Conservation (phyloP, 805 yeast species). For the Wickerhamomyces sydowiorum region DNA sequence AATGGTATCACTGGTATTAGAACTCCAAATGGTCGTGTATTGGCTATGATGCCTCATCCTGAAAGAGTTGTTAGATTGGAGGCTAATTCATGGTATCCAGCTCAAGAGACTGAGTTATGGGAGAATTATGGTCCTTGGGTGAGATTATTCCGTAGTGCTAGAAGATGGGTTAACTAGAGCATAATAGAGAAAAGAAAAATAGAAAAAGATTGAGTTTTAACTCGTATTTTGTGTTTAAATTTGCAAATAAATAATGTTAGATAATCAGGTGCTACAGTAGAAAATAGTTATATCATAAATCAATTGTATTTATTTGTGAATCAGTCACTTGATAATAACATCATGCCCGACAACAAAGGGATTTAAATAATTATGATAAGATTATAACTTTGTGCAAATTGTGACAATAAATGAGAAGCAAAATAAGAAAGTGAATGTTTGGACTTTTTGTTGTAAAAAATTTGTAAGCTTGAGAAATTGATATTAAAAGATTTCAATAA, state of each 20-base stretch:
- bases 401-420: too few species aligned
- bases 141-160: conserved; percentile 83
- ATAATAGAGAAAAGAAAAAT: not conserved
- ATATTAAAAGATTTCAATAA: too few species aligned
- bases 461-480: too few species aligned
- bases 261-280: not conserved
- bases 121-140: conserved; percentile 94
- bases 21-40: conserved; percentile 87
- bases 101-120: conserved; percentile 54
- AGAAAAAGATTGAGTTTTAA: not conserved
- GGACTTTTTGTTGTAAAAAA: too few species aligned
- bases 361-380: too few species aligned
- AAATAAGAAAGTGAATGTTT: too few species aligned
- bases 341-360: too few species aligned
- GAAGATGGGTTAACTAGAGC: conserved; percentile 67
- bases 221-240: not conserved
- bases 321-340: too few species aligned
- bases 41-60: conserved; percentile 99
- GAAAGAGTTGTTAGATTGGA: conserved; percentile 89
- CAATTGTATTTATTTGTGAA: too few species aligned
- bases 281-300: too few species aligned
- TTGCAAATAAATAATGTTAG: not conserved
- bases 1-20: conserved; percentile 89
- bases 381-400: too few species aligned
- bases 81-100: conserved; percentile 88